phyloP scores from a whole-genome alignment of 192 early-diverging fungal genomes.

The Kickxella alabastrina region DNA sequence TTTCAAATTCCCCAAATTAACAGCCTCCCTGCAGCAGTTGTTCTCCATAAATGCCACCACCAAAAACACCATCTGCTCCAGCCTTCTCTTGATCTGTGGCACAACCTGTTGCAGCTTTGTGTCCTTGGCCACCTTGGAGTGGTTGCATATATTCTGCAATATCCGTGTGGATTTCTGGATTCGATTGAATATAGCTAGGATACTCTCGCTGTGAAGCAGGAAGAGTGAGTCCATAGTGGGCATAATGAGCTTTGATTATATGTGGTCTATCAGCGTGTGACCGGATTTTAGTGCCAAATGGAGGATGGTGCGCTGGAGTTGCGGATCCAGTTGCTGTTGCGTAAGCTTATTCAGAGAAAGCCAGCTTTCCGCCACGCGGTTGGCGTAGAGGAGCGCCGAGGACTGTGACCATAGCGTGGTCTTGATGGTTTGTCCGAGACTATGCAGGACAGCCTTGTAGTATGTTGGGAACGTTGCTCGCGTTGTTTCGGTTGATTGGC shows the following conservation, averaged over 20 bases:
- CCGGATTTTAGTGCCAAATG: conserved; percentile 27
- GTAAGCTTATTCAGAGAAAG: conserved; percentile 26
- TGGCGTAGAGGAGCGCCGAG: conserved; percentile 20
- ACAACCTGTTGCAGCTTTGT: conserved; percentile 59
- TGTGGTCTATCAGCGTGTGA: conserved; percentile 22
- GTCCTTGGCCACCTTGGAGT: conserved; percentile 71
- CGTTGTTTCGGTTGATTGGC: conserved; percentile 3
- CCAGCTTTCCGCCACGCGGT: conserved; percentile 28
- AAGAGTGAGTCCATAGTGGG: conserved; percentile 34
- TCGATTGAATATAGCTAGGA: conserved; percentile 18
- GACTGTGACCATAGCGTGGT: conserved; percentile 4
- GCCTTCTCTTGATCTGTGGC: conserved; percentile 62
- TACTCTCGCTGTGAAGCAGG: conserved; percentile 17
- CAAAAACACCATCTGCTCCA: conserved; percentile 71
- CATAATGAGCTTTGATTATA: conserved; percentile 22
- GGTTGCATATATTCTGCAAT: conserved; percentile 66
- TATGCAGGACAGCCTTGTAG: conserved; percentile 27
- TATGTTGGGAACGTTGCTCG: conserved; percentile 29
- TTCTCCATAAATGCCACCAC: conserved; percentile 70
- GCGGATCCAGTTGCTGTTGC: conserved; percentile 9
- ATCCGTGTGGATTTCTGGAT: conserved; percentile 50
- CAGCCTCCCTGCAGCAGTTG: conserved; percentile 56
- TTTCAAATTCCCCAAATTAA: conserved; percentile 60
- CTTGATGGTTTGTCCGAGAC: conserved; percentile 16
- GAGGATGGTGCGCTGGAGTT: conserved; percentile 17